Evolutionary conservation across 805 yeast genomes (phyloP).

Genomic region (Priceomyces fermenticarens): DNA sequence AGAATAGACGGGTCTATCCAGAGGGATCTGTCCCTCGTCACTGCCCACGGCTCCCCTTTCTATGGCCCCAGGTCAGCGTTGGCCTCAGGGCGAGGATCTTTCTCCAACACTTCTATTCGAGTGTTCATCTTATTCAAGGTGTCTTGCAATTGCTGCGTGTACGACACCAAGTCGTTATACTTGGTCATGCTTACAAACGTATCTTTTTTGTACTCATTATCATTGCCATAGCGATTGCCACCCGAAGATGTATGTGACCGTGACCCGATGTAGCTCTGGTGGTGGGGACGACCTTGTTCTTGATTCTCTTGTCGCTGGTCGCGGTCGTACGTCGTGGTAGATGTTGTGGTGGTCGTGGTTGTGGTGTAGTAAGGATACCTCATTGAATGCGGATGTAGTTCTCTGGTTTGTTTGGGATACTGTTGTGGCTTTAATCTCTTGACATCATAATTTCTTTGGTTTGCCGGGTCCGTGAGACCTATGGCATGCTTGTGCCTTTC

Average conservation of each 20-base stretch:
- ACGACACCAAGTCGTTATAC: slow-evolving; percentile 33
- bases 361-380: slow-evolving; percentile 1
- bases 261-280: no score
- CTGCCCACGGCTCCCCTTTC: no score
- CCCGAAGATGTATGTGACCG: no score
- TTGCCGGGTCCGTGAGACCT: slow-evolving; percentile 4
- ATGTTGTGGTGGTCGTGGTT: slow-evolving; percentile 10
- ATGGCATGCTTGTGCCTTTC: no score
- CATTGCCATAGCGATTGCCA: no score
- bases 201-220: slow-evolving; percentile 3
- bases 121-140: slow-evolving; percentile 23
- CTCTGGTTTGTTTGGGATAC: slow-evolving; percentile 1
- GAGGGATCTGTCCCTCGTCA: no score
- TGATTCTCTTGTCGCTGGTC: slow-evolving; percentile 3
- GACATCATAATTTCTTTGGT: slow-evolving; percentile 11
- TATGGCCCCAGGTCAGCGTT: no score
- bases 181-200: slow-evolving; percentile 24
- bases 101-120: slow-evolving; percentile 25
- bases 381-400: neutral
- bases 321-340: slow-evolving; percentile 6
- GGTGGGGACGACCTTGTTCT: neutral
- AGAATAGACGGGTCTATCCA: no score
- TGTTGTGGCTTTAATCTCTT: slow-evolving; percentile 16
- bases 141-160: slow-evolving; percentile 30
- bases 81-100: slow-evolving; percentile 10